These are phyloP conservation scores for Sporothrix dimorphospora DNA, from an alignment of 2,329 filamentous ascomycete genomes.

Conservation along the genomic window DNA sequence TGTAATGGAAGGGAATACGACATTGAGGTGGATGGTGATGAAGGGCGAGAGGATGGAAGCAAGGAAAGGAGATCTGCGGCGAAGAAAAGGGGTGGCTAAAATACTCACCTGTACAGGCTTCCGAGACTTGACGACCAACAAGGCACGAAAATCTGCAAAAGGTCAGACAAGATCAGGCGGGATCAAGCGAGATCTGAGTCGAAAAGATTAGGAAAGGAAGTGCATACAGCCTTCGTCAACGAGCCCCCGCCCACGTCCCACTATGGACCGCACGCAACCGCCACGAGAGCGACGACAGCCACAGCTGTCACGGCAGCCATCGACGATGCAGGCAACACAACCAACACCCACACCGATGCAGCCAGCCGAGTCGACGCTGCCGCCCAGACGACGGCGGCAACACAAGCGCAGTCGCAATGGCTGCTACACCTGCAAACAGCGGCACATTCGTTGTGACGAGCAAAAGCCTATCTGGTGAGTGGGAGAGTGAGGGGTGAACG, in stretches of 20 bases:
- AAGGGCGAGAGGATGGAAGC: neutral
- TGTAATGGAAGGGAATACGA: neutral
- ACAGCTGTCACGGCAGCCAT: neutral
- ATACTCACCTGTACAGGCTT: neutral
- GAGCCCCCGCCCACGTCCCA: neutral
- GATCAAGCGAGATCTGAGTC: neutral
- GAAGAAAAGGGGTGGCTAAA: conserved; percentile 8
- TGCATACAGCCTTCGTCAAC: neutral
- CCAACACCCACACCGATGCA: neutral
- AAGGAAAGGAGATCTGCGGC: neutral
- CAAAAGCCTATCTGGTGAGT: conserved; percentile 25
- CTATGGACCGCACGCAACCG: neutral
- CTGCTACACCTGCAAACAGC: conserved; percentile 27
- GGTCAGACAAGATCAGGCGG: too few relatives aligned
- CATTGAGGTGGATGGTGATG: neutral
- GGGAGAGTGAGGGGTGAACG: neutral
- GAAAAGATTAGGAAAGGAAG: neutral
- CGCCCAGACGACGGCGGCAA: conserved; percentile 16
- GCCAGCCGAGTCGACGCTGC: neutral
- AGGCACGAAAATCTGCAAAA: neutral
- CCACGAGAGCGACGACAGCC: neutral
- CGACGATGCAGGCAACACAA: neutral
- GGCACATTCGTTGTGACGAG: conserved; percentile 28
- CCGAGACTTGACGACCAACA: too few relatives aligned
- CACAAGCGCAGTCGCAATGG: conserved; percentile 27